These are phyloP conservation scores for Solanum sparsipilum DNA, from an alignment of 257 asterid genomes.

Conservation along the genomic window DNA sequence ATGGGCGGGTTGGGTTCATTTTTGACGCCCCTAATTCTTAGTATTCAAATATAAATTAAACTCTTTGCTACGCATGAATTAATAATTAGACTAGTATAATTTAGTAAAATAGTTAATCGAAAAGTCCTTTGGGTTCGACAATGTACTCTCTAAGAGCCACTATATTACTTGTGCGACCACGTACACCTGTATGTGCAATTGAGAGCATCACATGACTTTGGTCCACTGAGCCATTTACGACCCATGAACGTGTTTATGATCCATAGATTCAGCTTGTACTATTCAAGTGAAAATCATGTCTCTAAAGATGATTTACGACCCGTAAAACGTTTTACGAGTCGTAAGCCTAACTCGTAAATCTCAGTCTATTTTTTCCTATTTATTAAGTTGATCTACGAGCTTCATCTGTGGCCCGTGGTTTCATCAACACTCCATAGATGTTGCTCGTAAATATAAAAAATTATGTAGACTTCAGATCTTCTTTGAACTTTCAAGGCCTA, in stretches of 20 bases:
- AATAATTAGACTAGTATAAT: background rate
- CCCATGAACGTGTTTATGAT: background rate
- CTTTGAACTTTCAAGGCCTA: background rate
- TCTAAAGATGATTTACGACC: background rate
- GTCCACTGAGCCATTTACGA: background rate
- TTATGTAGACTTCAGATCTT: background rate
- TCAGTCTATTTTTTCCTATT: background rate
- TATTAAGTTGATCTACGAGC: background rate
- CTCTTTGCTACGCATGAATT: background rate
- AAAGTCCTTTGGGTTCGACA: background rate
- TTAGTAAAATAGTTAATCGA: background rate
- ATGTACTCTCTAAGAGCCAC: background rate
- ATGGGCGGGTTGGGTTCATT: too few relatives aligned
- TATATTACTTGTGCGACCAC: background rate
- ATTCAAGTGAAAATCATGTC: background rate
- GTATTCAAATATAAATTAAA: background rate
- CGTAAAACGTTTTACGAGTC: background rate
- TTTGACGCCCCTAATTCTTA: background rate
- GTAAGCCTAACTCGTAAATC: background rate
- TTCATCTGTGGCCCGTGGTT: background rate
- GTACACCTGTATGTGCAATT: background rate
- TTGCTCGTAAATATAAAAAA: background rate
- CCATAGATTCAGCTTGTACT: background rate
- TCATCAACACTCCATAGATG: background rate
- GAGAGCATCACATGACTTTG: background rate